Percentiles rank a stretch among this genome's conserved stretches.
Conservation (phyloP, 768 basidiomycete species). For the Termitomyces sp. region DNA sequence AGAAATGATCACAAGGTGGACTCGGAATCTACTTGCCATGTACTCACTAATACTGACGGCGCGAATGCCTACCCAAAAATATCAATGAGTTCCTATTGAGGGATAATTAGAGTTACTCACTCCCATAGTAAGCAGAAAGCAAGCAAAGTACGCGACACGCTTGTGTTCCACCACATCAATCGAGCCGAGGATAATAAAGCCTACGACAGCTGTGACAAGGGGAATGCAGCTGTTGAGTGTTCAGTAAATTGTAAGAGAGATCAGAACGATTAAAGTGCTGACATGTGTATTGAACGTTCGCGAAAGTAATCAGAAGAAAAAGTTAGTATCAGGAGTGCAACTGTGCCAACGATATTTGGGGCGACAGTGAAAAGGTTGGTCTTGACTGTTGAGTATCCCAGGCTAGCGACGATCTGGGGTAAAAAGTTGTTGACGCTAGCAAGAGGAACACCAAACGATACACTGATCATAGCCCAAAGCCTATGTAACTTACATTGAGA, state of each 20-base stretch:
- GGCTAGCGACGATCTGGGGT: constrained; percentile 45
- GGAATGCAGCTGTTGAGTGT: constrained; percentile 36
- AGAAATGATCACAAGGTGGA: not conserved
- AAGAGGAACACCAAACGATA: constrained; percentile 46
- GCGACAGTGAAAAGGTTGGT: constrained; percentile 55
- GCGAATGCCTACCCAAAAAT: constrained; percentile 38
- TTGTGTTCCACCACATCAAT: constrained; percentile 40
- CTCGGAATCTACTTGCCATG: constrained; percentile 30
- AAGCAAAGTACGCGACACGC: constrained; percentile 51
- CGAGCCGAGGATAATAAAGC: constrained; percentile 46
- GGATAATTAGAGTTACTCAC: constrained; percentile 24
- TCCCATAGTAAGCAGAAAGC: constrained; percentile 51
- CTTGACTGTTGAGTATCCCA: constrained; percentile 46
- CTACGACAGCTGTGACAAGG: constrained; percentile 34
- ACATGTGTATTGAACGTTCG: constrained; percentile 50
- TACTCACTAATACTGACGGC: constrained; percentile 44
- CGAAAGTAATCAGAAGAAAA: constrained; percentile 53
- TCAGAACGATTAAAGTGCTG: not conserved
- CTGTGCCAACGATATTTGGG: constrained; percentile 49
- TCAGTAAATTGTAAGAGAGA: not conserved
- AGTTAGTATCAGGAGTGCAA: constrained; percentile 43
- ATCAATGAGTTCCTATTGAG: not conserved
- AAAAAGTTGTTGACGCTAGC: constrained; percentile 56
- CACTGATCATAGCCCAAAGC: constrained; percentile 46
- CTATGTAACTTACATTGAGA: constrained; percentile 14